Conservation (phyloP, 1,284 basidiomycete species). For the Microbotryomycetes sp. region DNA sequence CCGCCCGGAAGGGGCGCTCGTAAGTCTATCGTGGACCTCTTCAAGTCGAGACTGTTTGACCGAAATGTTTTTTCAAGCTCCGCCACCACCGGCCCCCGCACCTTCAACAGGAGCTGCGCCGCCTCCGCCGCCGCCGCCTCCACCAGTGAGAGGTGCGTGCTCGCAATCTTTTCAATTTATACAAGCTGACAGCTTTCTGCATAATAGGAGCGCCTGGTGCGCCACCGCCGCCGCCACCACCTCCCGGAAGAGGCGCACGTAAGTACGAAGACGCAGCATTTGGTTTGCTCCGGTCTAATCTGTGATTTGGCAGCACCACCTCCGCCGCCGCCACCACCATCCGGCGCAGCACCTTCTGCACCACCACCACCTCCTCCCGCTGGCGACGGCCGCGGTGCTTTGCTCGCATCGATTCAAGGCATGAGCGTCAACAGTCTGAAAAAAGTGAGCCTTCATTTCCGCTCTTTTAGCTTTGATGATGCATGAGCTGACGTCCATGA, state of each 20-base stretch:
- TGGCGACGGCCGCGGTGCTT: conserved; percentile 47
- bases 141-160: no score
- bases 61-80: no score
- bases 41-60: no score
- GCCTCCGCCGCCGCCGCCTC: conserved; percentile 4
- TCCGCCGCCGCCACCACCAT: conserved; percentile 9
- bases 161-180: no score
- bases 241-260: not conserved
- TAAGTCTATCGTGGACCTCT: no score
- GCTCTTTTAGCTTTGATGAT: not conserved
- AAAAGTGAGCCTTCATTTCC: conserved; percentile 50
- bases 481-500: conserved; percentile 9
- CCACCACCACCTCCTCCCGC: not conserved
- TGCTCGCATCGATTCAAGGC: conserved; percentile 62
- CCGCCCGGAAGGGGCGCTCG: not conserved
- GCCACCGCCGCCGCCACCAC: conserved; percentile 8
- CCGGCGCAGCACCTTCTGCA: not conserved
- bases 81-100: no score
- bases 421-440: conserved; percentile 63
- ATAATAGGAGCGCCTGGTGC: not conserved
- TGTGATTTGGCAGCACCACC: no score
- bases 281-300: no score
- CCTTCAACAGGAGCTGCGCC: not conserved
- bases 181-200: no score
- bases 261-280: no score